Evolutionary conservation across 2,329 filamentous ascomycete species (phyloP).

Genomic region (Aspergillus tubingensis): DNA sequence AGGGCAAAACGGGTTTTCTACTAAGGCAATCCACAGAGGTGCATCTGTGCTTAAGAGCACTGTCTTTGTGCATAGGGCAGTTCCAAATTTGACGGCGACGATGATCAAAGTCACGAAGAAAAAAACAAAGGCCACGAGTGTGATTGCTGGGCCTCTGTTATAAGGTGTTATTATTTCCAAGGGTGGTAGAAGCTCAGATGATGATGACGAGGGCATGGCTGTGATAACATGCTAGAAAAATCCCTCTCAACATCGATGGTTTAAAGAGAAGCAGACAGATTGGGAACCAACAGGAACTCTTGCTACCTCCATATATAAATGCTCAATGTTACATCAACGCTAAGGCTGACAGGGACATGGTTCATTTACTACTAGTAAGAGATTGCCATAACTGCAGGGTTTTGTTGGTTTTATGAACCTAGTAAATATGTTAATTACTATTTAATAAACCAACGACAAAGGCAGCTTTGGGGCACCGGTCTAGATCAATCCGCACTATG

Average conservation of each 20-base stretch:
- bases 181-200: neutral
- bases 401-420: neutral
- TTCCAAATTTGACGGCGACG: slow-evolving; percentile 18
- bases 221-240: neutral
- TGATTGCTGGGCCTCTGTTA: neutral
- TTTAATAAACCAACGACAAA: neutral
- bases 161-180: neutral
- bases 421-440: neutral
- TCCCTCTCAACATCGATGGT: too few species aligned
- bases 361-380: neutral
- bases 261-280: neutral
- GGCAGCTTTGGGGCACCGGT: neutral
- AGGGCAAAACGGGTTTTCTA: neutral
- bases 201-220: neutral
- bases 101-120: slow-evolving; percentile 17
- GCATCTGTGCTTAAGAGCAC: slow-evolving; percentile 12
- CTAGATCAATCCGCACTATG: neutral
- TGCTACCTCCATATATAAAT: neutral
- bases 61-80: slow-evolving; percentile 15
- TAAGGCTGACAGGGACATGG: neutral
- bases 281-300: too few species aligned
- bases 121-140: neutral
- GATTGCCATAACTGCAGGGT: neutral
- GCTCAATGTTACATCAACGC: neutral
- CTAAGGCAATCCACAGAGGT: slow-evolving; percentile 17